phyloP scores from a whole-genome alignment of 208 protist genomes.

The Leishmania mexicana region DNA sequence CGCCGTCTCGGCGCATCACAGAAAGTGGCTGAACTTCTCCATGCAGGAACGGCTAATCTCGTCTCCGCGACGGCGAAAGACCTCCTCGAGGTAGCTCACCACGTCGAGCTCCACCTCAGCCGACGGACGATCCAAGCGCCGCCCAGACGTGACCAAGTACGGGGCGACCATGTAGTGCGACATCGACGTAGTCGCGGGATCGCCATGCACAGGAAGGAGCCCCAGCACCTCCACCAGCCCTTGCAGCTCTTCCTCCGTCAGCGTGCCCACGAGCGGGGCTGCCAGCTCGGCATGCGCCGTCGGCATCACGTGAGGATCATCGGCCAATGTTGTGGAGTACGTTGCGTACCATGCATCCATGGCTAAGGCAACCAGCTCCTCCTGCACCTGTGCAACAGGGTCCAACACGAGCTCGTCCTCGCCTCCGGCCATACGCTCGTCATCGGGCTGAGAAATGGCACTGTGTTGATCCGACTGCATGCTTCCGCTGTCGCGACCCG shows the following conservation, averaged over 20 bases:
- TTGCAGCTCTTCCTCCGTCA: slow-evolving; percentile 56
- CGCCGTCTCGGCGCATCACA: slow-evolving; percentile 21
- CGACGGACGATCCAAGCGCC: slow-evolving; percentile 74
- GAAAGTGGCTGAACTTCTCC: slow-evolving; percentile 41
- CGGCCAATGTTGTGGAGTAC: slow-evolving; percentile 77
- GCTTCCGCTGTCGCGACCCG: background rate
- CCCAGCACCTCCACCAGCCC: slow-evolving; percentile 62
- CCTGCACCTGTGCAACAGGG: slow-evolving; percentile 40
- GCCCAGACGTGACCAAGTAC: slow-evolving; percentile 53
- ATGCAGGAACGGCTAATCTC: slow-evolving; percentile 59
- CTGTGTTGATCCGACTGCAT: background rate
- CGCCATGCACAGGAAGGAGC: slow-evolving; percentile 25
- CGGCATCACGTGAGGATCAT: slow-evolving; percentile 59
- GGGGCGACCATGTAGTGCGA: slow-evolving; percentile 44
- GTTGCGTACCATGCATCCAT: slow-evolving; percentile 88
- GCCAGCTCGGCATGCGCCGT: slow-evolving; percentile 65
- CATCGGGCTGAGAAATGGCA: background rate
- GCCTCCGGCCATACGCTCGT: background rate
- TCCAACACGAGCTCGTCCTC: background rate
- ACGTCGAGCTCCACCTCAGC: slow-evolving; percentile 76
- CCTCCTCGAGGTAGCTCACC: slow-evolving; percentile 62
- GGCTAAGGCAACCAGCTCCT: slow-evolving; percentile 72
- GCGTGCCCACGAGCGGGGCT: slow-evolving; percentile 55
- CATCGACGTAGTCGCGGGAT: background rate
- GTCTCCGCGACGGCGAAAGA: slow-evolving; percentile 58